Evolutionary conservation across 164 flowering plant genomes (phyloP), one percentile per base, ranked within the genome.

Genomic region (Kingdonia uniflora): DNA sequence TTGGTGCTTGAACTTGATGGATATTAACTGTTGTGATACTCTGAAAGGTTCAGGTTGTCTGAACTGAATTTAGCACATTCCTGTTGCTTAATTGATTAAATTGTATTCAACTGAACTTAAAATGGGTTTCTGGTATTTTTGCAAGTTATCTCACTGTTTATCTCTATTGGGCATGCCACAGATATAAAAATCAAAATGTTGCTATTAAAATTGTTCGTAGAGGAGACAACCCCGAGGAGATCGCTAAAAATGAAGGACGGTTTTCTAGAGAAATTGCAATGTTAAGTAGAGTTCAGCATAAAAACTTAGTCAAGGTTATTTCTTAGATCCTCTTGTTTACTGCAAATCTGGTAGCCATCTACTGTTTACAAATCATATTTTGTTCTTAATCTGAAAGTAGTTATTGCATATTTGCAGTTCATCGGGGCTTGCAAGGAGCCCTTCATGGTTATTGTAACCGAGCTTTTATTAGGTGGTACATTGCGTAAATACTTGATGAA

Each of bases 181-280:
- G 95, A 55, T 91, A 85, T 64, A 83, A 68, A 61, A 84, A 85
- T 63, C 89, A 87, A 67, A 85, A 59, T 71, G 98, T 91, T 66
- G 98, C 96, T 23, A 74, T 91, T 16, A 91, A 91, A 66, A 71
- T 91, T 52, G 80, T 87, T 40, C 68, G 79, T 37, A 84, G 60
- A 65, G 98, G 96, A 17, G 94, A 91, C 0, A 80, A 81, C 25
- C 88, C 82, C 0, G 96, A 91, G 49, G 96, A 84, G 68, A 76
- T 81, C 45, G 72, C 82, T 26, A 80, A 76, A 72, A 75, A 73
- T 58, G 95, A 84, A 56, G 68, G 55, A 0, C 64, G 94, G 52
- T 91, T 87, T 63, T 82, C 71, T 1, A 83, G 98, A 62, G 96
- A 91, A 70, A 84, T 85, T 51, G 83, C 83, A 1, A 87, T 91